Conservation (phyloP, 257 asterid genomes). For the Petunia axillaris region DNA sequence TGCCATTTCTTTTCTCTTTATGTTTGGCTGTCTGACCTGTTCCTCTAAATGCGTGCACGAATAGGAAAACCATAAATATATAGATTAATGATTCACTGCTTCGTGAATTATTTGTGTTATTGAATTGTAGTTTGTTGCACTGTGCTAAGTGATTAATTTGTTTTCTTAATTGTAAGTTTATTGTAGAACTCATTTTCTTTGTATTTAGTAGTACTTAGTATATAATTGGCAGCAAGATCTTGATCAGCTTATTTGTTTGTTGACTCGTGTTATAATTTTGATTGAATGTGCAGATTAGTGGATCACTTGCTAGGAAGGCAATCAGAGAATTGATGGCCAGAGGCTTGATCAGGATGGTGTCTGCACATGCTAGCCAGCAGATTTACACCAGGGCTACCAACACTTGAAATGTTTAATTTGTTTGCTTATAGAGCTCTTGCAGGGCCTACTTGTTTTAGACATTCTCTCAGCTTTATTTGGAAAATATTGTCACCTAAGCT, state of each 20-base stretch:
- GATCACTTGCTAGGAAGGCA: slow-evolving; percentile 90
- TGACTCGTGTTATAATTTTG: too few relatives aligned
- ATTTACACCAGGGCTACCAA: slow-evolving; percentile 90
- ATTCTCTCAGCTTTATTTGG: slow-evolving; percentile 21
- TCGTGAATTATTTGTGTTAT: neutral
- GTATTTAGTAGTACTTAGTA: neutral
- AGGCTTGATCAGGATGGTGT: slow-evolving; percentile 75
- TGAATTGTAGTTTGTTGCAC: neutral
- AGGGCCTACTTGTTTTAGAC: slow-evolving; percentile 14
- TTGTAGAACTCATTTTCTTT: too few relatives aligned
- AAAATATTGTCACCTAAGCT: neutral
- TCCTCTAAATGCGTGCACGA: neutral
- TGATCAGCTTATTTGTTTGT: neutral
- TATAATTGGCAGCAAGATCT: neutral
- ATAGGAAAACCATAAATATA: neutral
- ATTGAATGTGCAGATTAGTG: slow-evolving; percentile 56
- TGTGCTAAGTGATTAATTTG: neutral
- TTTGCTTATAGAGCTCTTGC: slow-evolving; percentile 29
- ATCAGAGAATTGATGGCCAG: slow-evolving; percentile 70
- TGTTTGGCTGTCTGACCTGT: neutral
- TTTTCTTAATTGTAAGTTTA: neutral
- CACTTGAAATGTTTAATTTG: slow-evolving; percentile 46
- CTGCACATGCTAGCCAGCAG: slow-evolving; percentile 89
- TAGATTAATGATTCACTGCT: too few relatives aligned
- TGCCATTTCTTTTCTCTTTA: neutral